phyloP scores from a whole-genome alignment of 805 yeast species.

The Ogataea ganodermae region DNA sequence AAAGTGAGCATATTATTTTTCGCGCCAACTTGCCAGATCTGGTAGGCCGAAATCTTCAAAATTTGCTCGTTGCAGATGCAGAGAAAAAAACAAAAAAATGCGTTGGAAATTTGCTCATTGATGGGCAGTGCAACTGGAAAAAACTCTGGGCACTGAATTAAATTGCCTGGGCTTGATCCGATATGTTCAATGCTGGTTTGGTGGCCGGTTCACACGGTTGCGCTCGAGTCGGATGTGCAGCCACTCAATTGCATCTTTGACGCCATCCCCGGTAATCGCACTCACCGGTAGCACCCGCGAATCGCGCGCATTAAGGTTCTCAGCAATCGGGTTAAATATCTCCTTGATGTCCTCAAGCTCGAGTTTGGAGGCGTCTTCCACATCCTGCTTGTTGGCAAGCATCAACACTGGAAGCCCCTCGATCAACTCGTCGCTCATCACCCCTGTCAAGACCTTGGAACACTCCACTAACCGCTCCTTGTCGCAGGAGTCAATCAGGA shows the following conservation, averaged over 20 bases:
- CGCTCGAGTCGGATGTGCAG: slow-evolving; percentile 67
- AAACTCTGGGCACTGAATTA: neutral
- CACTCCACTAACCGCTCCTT: slow-evolving; percentile 82
- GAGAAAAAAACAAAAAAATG: neutral
- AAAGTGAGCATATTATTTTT: slow-evolving; percentile 1
- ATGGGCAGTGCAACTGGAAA: neutral
- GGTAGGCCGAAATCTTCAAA: slow-evolving; percentile 2
- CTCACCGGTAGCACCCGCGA: slow-evolving; percentile 87
- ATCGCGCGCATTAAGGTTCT: slow-evolving; percentile 86
- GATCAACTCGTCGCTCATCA: slow-evolving; percentile 59
- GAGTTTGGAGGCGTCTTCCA: slow-evolving; percentile 53
- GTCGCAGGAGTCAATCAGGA: slow-evolving; percentile 91
- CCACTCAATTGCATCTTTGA: slow-evolving; percentile 90
- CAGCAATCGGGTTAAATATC: slow-evolving; percentile 78
- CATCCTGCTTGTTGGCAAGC: slow-evolving; percentile 95
- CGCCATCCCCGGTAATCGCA: slow-evolving; percentile 82
- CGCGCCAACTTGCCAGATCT: neutral
- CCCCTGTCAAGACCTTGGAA: slow-evolving; percentile 57
- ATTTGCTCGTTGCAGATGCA: slow-evolving; percentile 6
- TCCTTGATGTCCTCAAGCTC: slow-evolving; percentile 82
- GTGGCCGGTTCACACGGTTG: slow-evolving; percentile 62
- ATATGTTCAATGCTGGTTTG: slow-evolving; percentile 41
- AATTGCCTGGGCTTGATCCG: neutral
- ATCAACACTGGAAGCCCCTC: slow-evolving; percentile 88
- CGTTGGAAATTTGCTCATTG: slow-evolving; percentile 7